Percentiles rank a stretch among this genome's conserved stretches.
phyloP scores from a whole-genome alignment of 331 rosid genomes.

The Phaseolus coccineus region DNA sequence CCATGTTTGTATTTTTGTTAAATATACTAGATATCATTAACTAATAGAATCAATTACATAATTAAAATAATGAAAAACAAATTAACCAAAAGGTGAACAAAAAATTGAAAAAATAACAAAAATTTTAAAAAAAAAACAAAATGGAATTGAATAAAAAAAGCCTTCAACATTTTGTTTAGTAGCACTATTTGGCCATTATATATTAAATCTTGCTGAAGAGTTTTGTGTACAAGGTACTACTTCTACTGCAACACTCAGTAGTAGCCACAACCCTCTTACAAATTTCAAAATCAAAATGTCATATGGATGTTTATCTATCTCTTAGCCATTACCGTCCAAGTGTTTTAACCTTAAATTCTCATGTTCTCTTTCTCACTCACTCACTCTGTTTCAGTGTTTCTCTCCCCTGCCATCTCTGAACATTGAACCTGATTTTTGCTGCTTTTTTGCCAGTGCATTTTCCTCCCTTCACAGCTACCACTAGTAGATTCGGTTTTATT shows the following conservation, averaged over 20 bases:
- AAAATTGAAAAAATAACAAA: neutral
- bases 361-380: neutral
- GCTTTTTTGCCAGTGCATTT: constrained; percentile 23
- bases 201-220: constrained; percentile 1
- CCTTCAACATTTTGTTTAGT: neutral
- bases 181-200: constrained; percentile 12
- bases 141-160: too few species aligned
- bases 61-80: neutral
- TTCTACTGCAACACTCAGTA: neutral
- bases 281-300: constrained; percentile 16
- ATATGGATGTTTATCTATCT: neutral
- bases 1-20: neutral
- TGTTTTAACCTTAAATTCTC: constrained; percentile 26
- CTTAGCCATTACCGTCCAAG: constrained; percentile 30
- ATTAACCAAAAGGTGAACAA: neutral
- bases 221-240: neutral
- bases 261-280: neutral
- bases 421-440: constrained; percentile 32
- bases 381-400: constrained; percentile 16
- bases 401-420: constrained; percentile 13
- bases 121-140: neutral
- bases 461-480: constrained; percentile 26
- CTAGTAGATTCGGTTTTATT: neutral
- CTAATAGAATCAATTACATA: neutral
- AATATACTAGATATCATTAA: neutral